Evolutionary conservation across 192 early-diverging fungal species (phyloP), one percentile per base, ranked within the genome.

Genomic region (Backusella australiensis): DNA sequence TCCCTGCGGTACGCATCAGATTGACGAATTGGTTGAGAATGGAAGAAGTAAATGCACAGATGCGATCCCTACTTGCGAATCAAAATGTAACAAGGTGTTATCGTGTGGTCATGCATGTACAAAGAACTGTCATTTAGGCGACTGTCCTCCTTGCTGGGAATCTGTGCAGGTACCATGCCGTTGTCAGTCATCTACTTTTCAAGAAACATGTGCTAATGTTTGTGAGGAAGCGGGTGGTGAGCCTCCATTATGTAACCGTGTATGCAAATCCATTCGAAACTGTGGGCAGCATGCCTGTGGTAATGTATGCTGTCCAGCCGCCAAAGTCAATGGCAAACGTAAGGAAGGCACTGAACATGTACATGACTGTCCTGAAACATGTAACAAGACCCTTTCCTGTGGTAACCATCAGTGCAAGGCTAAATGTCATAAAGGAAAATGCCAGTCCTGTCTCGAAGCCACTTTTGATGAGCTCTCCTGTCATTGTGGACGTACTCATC

Each of bases 391-490:
- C 52, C 87, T 98, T 34, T 79, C 88, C 38, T 99, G 97, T 86
- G 94, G 94, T 23, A 82, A 82, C 21, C 97, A 99, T 80, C 72
- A 41, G 19, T 99, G 96, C 75, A 80, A 87, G 35, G 82, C 88
- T 67, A 80, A 79, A 1, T 99, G 97, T 77, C 96, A 99, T 78
- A 87, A 87, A 26, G 91, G 91, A 1, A 80, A 84, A 5, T 97
- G 97, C 71, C 83, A 81, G 56, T 91, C 91, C 0, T 97, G 97
- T 76, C 53, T 75, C 78, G 86, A 89, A 53, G 92, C 94, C 1
- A 88, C 88, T 7, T 94, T 95, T 80, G 93, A 93, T 29, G 95
- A 96, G 74, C 82, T 96, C 7, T 81, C 91, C 21, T 99, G 97
- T 72, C 85, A 90, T 32, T 99, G 97, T 80, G 96, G 96, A 36